These are phyloP conservation scores for Chamaecrista fasciculata DNA, from an alignment of 306 rosid genomes.

Conservation along the genomic window DNA sequence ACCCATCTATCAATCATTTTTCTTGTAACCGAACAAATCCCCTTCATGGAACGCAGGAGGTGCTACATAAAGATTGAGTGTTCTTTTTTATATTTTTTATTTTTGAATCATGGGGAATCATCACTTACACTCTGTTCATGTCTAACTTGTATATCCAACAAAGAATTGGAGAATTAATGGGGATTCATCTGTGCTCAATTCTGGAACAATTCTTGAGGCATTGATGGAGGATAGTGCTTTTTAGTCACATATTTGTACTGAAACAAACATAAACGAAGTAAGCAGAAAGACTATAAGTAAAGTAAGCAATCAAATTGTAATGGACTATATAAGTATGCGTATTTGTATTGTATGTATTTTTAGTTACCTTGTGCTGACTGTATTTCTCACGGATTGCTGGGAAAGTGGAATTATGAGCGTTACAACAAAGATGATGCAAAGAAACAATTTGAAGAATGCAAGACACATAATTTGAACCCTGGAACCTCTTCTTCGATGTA, in stretches of 20 bases:
- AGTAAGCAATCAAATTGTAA: background rate
- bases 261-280: slow-evolving; percentile 26
- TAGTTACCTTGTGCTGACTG: slow-evolving; percentile 67
- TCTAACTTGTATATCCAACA: slow-evolving; percentile 41
- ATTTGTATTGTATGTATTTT: background rate
- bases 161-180: slow-evolving; percentile 37
- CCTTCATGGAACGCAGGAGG: no score
- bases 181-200: slow-evolving; percentile 31
- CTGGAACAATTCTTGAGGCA: slow-evolving; percentile 66
- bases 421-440: slow-evolving; percentile 27
- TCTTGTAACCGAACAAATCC: no score
- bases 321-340: background rate
- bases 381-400: slow-evolving; percentile 76
- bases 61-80: slow-evolving; percentile 24
- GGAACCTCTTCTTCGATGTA: slow-evolving; percentile 91
- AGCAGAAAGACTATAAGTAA: background rate
- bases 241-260: slow-evolving; percentile 93
- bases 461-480: slow-evolving; percentile 9
- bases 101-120: slow-evolving; percentile 11
- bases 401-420: slow-evolving; percentile 41
- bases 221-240: slow-evolving; percentile 63
- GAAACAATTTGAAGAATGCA: slow-evolving; percentile 3
- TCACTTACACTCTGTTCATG: slow-evolving; percentile 23
- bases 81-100: no score
- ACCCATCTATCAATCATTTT: no score